Base-by-base conservation (phyloP, 371 early-diverging fungal species). In the Smittium culicis region DNA sequence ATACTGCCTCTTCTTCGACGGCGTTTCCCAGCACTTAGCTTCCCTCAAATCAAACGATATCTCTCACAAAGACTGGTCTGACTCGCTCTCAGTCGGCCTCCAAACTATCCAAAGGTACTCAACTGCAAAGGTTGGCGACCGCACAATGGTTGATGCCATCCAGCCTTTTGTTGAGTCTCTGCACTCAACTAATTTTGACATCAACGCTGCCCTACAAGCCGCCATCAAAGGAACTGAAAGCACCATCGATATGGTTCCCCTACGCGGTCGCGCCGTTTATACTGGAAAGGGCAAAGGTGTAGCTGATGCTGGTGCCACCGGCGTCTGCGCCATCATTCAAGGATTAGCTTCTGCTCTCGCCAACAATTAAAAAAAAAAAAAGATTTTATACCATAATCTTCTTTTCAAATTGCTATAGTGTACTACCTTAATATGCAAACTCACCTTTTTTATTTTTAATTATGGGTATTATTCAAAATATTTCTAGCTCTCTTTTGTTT, bases 71-170 rank as follows among this genome's bases (percentile, higher is more conserved):
- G 55, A 71, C 2, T 82, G 82, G 83, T 72, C 74, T 29, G 66
- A 68, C 29, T 78, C 81, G n/a, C 71, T 83, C 62, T 66, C 73
- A 20, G 72, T 73, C 35, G 90, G 86, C 1, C 68, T 90, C 24
- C 74, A 79, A 24, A 80, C 85, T 0, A 73, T 90, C 2, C 78
- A 83, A 72, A 74, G 74, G 61, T 88, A 90, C 71, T 89, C 89
- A 0, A 79, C 80, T 0, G 91, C 92, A 5, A 79, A 83, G 28
- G 79, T 79, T 17, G 91, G 91, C 28, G 87, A 90, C 66, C 84
- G 91, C 56, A 91, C 92, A 0, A 67, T 91, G 67, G 83, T 91
- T 70, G 91, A 91, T 71, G 83, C 83, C 0, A 73, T 91, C 63
- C 79, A 80, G 58, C 90, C 91, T 0, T 86, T 88, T 77, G 76